Evolutionary conservation across 78 protist species (phyloP).

Genomic region (Planoprotostelium fungivorum): DNA sequence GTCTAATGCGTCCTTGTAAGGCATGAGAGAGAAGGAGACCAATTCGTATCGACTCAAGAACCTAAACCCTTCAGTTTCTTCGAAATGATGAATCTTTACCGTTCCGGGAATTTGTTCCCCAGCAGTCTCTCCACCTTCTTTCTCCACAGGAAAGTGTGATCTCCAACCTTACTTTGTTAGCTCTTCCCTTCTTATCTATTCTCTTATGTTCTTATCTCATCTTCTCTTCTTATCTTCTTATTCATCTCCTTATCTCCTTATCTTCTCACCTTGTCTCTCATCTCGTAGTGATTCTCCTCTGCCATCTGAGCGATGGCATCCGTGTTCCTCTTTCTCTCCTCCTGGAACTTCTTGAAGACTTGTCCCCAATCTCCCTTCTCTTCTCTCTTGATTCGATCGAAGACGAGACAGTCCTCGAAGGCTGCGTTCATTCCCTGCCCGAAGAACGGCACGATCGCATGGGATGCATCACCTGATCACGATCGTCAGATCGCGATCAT

Average conservation of each 20-base stretch:
- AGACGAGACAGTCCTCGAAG: conserved; percentile 38
- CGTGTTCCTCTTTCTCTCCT: conserved; percentile 33
- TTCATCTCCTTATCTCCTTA: neutral
- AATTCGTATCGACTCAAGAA: conserved; percentile 40
- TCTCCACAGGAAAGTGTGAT: conserved; percentile 34
- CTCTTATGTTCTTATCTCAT: too few species aligned
- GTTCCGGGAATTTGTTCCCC: conserved; percentile 23
- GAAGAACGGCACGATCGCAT: conserved; percentile 92
- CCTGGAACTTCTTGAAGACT: conserved; percentile 26
- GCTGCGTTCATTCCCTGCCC: conserved; percentile 92
- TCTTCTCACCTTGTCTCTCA: conserved; percentile 44
- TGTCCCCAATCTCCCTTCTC: neutral
- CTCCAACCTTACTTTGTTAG: conserved; percentile 5
- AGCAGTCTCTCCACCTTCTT: conserved; percentile 51
- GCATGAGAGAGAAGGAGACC: conserved; percentile 53
- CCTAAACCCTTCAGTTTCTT: neutral
- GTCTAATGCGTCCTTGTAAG: conserved; percentile 37
- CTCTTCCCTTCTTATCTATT: neutral
- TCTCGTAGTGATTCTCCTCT: conserved; percentile 75
- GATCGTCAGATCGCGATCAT: neutral
- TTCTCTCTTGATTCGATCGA: conserved; percentile 21
- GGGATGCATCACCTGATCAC: conserved; percentile 86
- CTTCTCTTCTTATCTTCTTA: neutral
- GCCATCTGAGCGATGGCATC: conserved; percentile 80
- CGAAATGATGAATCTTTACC: conserved; percentile 11